Conservation (phyloP, 192 early-diverging fungal species). For the Coemansia guatemalensis region DNA sequence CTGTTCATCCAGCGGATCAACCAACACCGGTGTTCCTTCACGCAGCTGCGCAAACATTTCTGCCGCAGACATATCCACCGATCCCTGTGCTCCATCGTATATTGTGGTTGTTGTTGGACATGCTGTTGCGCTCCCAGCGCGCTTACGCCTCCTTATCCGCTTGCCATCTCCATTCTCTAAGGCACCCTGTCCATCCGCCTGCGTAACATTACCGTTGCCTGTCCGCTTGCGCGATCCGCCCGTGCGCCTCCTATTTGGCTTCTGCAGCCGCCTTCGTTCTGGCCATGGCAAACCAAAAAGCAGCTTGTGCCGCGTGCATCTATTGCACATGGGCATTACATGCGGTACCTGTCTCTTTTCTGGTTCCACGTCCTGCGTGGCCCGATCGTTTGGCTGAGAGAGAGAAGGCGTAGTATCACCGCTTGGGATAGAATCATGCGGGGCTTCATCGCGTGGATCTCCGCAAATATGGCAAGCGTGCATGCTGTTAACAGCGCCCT, state of each 20-base stretch:
- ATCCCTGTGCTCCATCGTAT: conserved; percentile 35
- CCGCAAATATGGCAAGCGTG: conserved; percentile 15
- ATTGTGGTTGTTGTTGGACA: conserved; percentile 17
- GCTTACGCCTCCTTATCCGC: conserved; percentile 5
- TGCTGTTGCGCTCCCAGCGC: not conserved
- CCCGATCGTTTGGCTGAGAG: no score
- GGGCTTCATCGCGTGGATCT: not conserved
- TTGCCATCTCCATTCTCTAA: not conserved
- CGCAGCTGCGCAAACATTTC: conserved; percentile 33
- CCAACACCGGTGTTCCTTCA: conserved; percentile 42
- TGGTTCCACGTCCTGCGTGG: no score
- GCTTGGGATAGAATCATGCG: no score
- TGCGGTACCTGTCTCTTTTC: no score
- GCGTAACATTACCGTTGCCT: not conserved
- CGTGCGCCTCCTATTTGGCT: not conserved
- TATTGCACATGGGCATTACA: conserved; percentile 7
- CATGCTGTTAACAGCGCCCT: not conserved
- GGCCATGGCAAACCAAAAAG: conserved; percentile 45
- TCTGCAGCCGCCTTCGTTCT: conserved; percentile 20
- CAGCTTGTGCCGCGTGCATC: conserved; percentile 37
- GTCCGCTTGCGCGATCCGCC: conserved; percentile 4
- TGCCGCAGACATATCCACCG: conserved; percentile 2
- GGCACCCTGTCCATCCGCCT: no score
- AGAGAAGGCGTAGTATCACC: no score
- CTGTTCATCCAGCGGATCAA: conserved; percentile 35